phyloP scores from a whole-genome alignment of 179 eudicot genomes.

The Vitellaria paradoxa region DNA sequence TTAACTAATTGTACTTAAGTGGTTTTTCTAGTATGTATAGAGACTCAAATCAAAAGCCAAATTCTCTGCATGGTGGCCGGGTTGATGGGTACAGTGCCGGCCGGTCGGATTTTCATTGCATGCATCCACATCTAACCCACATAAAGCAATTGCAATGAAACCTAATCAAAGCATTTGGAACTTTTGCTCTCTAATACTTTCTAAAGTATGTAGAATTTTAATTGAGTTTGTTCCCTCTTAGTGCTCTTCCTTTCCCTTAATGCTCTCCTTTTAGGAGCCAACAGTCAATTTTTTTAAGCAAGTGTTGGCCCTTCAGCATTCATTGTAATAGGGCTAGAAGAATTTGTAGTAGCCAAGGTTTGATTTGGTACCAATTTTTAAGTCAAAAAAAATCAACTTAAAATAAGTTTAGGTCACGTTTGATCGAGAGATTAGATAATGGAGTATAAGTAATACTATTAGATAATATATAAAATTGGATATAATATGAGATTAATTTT shows the following conservation, averaged over 20 bases:
- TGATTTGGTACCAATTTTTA: too few relatives aligned
- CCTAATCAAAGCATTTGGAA: slow-evolving; percentile 12
- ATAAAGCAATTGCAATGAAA: not conserved
- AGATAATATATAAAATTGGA: too few relatives aligned
- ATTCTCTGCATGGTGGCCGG: not conserved
- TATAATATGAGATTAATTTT: too few relatives aligned
- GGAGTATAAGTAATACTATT: too few relatives aligned
- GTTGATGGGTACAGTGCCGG: not conserved
- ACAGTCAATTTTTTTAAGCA: not conserved
- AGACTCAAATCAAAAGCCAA: not conserved
- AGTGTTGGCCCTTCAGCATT: not conserved
- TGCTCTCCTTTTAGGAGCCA: slow-evolving; percentile 20
- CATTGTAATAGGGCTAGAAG: not conserved
- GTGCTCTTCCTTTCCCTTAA: not conserved
- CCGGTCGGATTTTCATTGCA: slow-evolving; percentile 12
- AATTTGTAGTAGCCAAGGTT: not conserved
- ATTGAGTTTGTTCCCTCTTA: not conserved
- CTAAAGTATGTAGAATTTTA: slow-evolving; percentile 10
- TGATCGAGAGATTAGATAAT: too few relatives aligned
- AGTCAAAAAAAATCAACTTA: too few relatives aligned
- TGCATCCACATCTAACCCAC: slow-evolving; percentile 19
- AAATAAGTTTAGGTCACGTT: too few relatives aligned
- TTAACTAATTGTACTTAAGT: not conserved
- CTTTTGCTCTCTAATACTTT: slow-evolving; percentile 8
- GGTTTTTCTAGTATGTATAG: not conserved